Base-by-base conservation (phyloP, 139 green algal species). In the Coccomyxa sp. region DNA sequence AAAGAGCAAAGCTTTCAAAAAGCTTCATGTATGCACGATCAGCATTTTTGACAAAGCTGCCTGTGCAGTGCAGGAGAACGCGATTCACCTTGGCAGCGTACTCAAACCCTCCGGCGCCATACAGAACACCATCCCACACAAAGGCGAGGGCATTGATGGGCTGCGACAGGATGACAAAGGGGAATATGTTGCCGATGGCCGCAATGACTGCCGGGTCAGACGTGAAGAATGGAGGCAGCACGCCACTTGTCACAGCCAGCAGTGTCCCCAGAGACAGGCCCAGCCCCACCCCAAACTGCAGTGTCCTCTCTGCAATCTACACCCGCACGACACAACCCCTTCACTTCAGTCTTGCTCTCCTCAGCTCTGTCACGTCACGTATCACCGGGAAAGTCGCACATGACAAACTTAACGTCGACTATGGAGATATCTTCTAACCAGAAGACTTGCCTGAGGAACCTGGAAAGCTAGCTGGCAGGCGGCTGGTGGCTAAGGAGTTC, bases 61-160 rank as follows among this genome's bases (percentile, higher is more conserved):
- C 38, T 51, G 38, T 51, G 38, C 38, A 51, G 38, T 7, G 38
- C 38, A 71, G 21, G 63, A 71, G 18, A 21, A 71, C 21, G 63
- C 9, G 21, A 9, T 1, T 71, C 18, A 71, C 63, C 63, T 71
- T 71, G 63, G 63, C 63, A 71, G 63, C 63, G 9, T 71, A 71
- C 21, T 21, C 18, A 25, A 71, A 71, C 1, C 63, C 63, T 71
- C 63, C 63, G 10, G 63, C 83, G 18, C 83, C 86, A 58, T 86
- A 89, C 77, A 91, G 30, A 9, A 86, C 66, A 31, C 83, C 91
- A 78, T 94, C 91, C 82, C 87, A 86, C 31, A 90, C 77, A 81
- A 94, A 94, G 1, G 91, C 91, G 27, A 94, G 81, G 15, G 90
- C 81, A 60, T 88, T 94, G 59, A 93, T 51, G 10, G 91, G 90